These are phyloP conservation scores for Escallonia herrerae DNA, from an alignment of 129 eudicot species.

Conservation along the genomic window DNA sequence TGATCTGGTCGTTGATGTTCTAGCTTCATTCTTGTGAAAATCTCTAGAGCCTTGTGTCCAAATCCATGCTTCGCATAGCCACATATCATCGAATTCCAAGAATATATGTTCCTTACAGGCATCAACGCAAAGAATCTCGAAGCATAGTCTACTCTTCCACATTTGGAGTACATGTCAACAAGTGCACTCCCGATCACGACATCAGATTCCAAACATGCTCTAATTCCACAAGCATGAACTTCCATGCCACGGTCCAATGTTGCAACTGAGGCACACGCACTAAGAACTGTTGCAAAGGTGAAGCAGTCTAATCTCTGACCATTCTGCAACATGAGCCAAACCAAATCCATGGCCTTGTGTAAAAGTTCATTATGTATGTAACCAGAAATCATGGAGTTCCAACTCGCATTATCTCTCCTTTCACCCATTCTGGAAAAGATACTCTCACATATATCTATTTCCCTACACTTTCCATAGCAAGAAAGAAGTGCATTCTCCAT, in stretches of 20 bases:
- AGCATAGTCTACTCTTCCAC: slow-evolving; percentile 89
- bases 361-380: slow-evolving; percentile 62
- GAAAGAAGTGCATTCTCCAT: slow-evolving; percentile 60
- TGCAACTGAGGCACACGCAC: slow-evolving; percentile 97
- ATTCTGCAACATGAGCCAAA: slow-evolving; percentile 51
- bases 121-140: slow-evolving; percentile 51
- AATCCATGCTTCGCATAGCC: slow-evolving; percentile 91
- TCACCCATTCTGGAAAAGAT: slow-evolving; percentile 59
- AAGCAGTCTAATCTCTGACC: slow-evolving; percentile 71
- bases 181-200: slow-evolving; percentile 89
- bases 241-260: slow-evolving; percentile 96
- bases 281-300: slow-evolving; percentile 86
- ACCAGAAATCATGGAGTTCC: slow-evolving; percentile 91
- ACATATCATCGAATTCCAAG: slow-evolving; percentile 95
- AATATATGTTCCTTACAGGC: slow-evolving; percentile 57
- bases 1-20: slow-evolving; percentile 67
- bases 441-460: slow-evolving; percentile 55
- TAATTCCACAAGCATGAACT: slow-evolving; percentile 74
- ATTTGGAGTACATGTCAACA: slow-evolving; percentile 84
- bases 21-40: slow-evolving; percentile 47
- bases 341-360: slow-evolving; percentile 66
- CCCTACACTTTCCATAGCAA: slow-evolving; percentile 77
- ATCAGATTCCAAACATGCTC: slow-evolving; percentile 69
- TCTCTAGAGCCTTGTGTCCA: slow-evolving; percentile 58
- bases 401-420: slow-evolving; percentile 61